phyloP scores from a whole-genome alignment of 805 yeast genomes.

The Lachancea quebecensis region DNA sequence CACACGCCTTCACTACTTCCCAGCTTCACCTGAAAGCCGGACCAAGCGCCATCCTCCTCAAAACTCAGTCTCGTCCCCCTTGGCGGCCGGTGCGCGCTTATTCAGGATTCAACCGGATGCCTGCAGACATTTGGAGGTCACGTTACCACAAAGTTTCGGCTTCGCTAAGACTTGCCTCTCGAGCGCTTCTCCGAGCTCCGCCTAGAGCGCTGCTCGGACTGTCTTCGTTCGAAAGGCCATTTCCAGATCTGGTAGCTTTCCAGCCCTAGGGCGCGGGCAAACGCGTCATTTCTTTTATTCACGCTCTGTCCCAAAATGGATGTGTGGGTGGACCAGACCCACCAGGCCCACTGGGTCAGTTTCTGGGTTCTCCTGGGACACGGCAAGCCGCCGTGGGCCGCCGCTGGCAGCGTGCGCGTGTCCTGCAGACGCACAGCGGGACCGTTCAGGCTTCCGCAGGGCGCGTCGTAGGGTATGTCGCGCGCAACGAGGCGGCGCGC shows the following conservation, averaged over 20 bases:
- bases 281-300: neutral
- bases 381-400: neutral
- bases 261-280: neutral
- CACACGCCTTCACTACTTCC: too few species aligned
- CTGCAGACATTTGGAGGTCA: too few species aligned
- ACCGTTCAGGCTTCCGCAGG: neutral
- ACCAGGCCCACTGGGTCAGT: slow-evolving; percentile 5
- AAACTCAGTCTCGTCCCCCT: too few species aligned
- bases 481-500: too few species aligned
- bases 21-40: too few species aligned
- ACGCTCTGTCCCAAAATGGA: neutral
- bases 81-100: too few species aligned
- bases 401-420: neutral
- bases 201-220: too few species aligned
- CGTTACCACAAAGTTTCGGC: too few species aligned
- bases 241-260: neutral
- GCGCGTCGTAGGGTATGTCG: neutral
- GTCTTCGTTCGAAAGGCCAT: neutral
- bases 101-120: too few species aligned
- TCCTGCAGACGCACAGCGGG: neutral
- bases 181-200: too few species aligned
- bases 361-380: slow-evolving; percentile 1
- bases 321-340: slow-evolving; percentile 3
- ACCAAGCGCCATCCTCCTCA: too few species aligned
- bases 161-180: too few species aligned